phyloP scores from a whole-genome alignment of 768 basidiomycete genomes.

The Russula olivacea region DNA sequence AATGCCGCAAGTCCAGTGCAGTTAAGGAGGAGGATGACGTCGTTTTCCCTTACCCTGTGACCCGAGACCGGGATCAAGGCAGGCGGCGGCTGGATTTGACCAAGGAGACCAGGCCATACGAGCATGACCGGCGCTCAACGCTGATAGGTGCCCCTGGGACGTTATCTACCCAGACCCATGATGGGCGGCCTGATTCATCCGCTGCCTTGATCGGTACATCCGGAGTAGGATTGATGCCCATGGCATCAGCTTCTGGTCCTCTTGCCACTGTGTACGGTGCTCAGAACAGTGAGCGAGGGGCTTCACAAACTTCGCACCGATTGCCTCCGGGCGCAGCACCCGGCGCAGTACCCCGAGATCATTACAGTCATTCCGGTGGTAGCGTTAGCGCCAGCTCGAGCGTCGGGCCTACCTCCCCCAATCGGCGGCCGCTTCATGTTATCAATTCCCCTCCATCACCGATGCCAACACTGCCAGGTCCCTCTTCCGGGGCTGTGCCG shows the following conservation, averaged over 20 bases:
- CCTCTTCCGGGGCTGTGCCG: neutral
- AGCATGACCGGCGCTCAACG: conserved; percentile 16
- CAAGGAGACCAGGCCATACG: conserved; percentile 23
- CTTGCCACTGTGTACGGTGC: neutral
- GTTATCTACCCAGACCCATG: conserved; percentile 6
- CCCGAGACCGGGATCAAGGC: conserved; percentile 17
- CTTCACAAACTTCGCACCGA: neutral
- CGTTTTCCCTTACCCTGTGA: conserved; percentile 23
- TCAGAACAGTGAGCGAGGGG: neutral
- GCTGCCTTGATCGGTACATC: conserved; percentile 7
- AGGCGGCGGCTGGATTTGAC: conserved; percentile 12
- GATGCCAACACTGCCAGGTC: neutral
- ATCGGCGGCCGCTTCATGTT: conserved; percentile 9
- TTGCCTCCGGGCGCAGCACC: conserved; percentile 17
- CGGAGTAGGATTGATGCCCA: neutral
- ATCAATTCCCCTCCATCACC: conserved; percentile 12
- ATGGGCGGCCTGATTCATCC: conserved; percentile 11
- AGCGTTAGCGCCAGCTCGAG: neutral
- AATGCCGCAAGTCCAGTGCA: conserved; percentile 2
- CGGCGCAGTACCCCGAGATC: neutral
- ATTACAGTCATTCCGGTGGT: neutral
- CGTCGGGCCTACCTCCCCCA: neutral
- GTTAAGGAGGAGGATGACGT: conserved; percentile 19
- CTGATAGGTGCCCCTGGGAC: conserved; percentile 3
- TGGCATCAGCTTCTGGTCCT: neutral